These are phyloP conservation scores for Aspergillus sp. DNA, from an alignment of 2,329 filamentous ascomycete species.

Conservation along the genomic window DNA sequence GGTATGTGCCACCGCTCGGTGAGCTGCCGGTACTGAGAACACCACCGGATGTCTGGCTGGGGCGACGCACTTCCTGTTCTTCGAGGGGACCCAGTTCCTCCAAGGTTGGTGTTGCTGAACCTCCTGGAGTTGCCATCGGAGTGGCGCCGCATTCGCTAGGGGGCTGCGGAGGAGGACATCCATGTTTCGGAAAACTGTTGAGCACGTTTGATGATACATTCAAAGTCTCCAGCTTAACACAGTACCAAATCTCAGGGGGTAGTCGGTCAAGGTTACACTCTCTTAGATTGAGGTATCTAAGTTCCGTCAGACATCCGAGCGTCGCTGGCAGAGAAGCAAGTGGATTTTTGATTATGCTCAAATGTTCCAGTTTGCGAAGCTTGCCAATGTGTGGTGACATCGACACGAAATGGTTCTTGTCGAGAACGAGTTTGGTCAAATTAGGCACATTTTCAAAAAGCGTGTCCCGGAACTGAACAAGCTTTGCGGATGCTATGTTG, in stretches of 20 bases:
- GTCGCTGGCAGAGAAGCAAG: slow-evolving; percentile 79
- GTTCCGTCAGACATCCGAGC: slow-evolving; percentile 79
- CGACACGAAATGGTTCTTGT: slow-evolving; percentile 93
- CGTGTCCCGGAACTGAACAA: slow-evolving; percentile 80
- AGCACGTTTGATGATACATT: slow-evolving; percentile 95
- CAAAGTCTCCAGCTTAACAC: slow-evolving; percentile 80
- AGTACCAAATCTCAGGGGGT: slow-evolving; percentile 94
- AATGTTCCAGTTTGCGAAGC: slow-evolving; percentile 76
- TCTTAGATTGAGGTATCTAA: slow-evolving; percentile 80
- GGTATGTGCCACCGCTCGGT: slow-evolving; percentile 51
- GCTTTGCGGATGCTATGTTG: slow-evolving; percentile 85
- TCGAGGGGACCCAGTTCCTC: slow-evolving; percentile 71
- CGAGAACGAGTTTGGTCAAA: slow-evolving; percentile 79
- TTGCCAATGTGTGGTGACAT: slow-evolving; percentile 81
- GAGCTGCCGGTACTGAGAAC: slow-evolving; percentile 72
- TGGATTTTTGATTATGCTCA: slow-evolving; percentile 90
- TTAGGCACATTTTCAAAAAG: slow-evolving; percentile 84
- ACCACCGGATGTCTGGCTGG: slow-evolving; percentile 77
- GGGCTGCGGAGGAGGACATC: slow-evolving; percentile 59
- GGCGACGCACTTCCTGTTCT: slow-evolving; percentile 62
- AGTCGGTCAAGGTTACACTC: slow-evolving; percentile 90
- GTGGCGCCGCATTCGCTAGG: slow-evolving; percentile 46
- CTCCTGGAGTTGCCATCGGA: slow-evolving; percentile 41
- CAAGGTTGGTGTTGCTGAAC: slow-evolving; percentile 63
- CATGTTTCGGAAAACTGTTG: slow-evolving; percentile 81